Conservation (phyloP, 2,329 filamentous ascomycete species). For the Phialocephala subalpina region DNA sequence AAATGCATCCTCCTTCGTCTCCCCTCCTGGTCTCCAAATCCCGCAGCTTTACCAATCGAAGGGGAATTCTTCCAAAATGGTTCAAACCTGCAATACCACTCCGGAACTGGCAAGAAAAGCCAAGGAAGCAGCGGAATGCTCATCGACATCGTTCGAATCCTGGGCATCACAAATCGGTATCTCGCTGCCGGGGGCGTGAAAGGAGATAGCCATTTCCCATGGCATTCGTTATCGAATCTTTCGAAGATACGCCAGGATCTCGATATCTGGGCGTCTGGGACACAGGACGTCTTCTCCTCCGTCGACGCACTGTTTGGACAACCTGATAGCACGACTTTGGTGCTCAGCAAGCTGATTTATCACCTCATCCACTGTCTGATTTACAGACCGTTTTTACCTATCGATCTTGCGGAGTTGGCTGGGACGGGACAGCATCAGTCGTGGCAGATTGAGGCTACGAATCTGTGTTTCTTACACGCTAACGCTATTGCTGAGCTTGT, state of each 20-base stretch:
- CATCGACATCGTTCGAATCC: slow-evolving; percentile 83
- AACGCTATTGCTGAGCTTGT: slow-evolving; percentile 87
- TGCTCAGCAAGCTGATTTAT: slow-evolving; percentile 87
- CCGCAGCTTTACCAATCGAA: slow-evolving; percentile 69
- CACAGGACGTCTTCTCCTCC: slow-evolving; percentile 80
- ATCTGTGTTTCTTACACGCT: slow-evolving; percentile 85
- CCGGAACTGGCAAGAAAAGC: slow-evolving; percentile 72
- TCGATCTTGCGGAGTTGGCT: slow-evolving; percentile 82
- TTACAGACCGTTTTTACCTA: slow-evolving; percentile 85
- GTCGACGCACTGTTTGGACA: slow-evolving; percentile 80
- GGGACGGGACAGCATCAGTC: slow-evolving; percentile 86
- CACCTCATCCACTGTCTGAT: slow-evolving; percentile 88
- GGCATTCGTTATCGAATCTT: slow-evolving; percentile 85
- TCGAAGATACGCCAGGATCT: slow-evolving; percentile 88
- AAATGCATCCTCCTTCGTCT: slow-evolving; percentile 78
- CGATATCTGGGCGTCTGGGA: slow-evolving; percentile 85
- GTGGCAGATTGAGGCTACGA: slow-evolving; percentile 92
- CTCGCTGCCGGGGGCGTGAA: slow-evolving; percentile 86
- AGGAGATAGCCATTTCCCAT: slow-evolving; percentile 89
- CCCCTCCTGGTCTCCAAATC: slow-evolving; percentile 75
- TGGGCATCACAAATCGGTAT: slow-evolving; percentile 85
- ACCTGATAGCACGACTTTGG: slow-evolving; percentile 77
- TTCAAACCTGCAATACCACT: slow-evolving; percentile 78
- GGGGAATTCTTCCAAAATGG: slow-evolving; percentile 83
- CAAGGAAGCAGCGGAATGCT: slow-evolving; percentile 83